These are phyloP conservation scores for Dacryopinax primogenitus DNA, from an alignment of 768 basidiomycete genomes.

Conservation along the genomic window DNA sequence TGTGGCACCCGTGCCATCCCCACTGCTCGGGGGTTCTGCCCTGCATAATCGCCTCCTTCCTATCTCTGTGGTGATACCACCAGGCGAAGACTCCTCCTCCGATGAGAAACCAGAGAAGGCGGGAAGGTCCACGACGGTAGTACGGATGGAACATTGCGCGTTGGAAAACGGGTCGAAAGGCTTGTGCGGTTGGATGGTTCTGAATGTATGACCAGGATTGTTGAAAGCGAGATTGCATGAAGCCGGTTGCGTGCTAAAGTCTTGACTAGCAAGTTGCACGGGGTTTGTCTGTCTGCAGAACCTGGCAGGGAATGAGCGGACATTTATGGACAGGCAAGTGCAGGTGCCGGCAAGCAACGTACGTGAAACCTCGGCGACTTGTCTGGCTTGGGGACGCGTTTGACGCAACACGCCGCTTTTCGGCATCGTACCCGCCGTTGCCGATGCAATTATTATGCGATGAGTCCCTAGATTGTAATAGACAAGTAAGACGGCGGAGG, in stretches of 20 bases:
- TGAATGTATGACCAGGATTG: neutral
- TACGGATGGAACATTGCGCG: neutral
- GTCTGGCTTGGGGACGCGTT: neutral
- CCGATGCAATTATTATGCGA: neutral
- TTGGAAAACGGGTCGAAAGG: neutral
- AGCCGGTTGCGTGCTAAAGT: neutral
- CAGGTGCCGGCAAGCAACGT: neutral
- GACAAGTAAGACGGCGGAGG: neutral
- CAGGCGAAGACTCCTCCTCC: conserved; percentile 13
- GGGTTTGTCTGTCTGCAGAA: neutral
- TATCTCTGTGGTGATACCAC: conserved; percentile 14
- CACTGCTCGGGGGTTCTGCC: neutral
- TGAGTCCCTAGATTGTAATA: neutral
- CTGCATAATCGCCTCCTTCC: conserved; percentile 1
- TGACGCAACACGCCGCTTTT: neutral
- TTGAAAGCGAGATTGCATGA: neutral
- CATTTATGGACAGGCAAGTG: neutral
- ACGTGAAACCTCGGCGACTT: neutral
- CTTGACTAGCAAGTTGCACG: neutral
- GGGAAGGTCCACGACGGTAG: neutral
- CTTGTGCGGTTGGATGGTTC: neutral
- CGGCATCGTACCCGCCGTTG: neutral
- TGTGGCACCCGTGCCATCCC: neutral
- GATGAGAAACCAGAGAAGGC: conserved; percentile 13
- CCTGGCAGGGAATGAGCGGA: neutral